Conservation (phyloP, 2,329 filamentous ascomycete species). For the Aspergillus fijiensis region DNA sequence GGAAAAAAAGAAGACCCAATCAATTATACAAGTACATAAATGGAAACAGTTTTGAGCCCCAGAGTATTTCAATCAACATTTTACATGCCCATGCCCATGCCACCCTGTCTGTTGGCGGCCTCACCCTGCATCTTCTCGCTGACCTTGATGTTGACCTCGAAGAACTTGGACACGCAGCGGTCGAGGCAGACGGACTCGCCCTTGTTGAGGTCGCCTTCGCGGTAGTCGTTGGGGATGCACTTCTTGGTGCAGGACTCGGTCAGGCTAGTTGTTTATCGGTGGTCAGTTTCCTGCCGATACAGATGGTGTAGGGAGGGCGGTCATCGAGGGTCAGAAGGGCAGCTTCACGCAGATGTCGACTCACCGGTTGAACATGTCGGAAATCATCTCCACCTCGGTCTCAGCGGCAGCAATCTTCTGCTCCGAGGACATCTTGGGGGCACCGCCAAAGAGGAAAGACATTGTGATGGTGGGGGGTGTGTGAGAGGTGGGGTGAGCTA, state of each 20-base stretch:
- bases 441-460: conserved; percentile 71
- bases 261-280: conserved; percentile 56
- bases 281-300: neutral
- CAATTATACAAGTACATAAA: conserved; percentile 15
- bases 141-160: conserved; percentile 97
- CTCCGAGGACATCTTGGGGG: conserved; percentile 85
- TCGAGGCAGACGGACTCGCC: conserved; percentile 98
- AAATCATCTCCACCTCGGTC: conserved; percentile 95
- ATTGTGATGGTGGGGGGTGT: conserved; percentile 46
- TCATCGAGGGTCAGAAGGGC: neutral
- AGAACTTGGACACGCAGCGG: conserved; percentile 96
- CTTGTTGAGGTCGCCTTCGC: conserved; percentile 96
- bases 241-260: conserved; percentile 88
- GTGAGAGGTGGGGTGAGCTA: neutral
- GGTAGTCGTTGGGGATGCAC: conserved; percentile 89
- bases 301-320: neutral
- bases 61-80: neutral
- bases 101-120: conserved; percentile 65
- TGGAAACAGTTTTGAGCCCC: neutral
- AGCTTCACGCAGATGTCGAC: conserved; percentile 13
- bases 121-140: conserved; percentile 94
- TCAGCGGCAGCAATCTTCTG: conserved; percentile 97
- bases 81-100: conserved; percentile 53
- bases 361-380: conserved; percentile 98
- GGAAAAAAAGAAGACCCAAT: conserved; percentile 1